Evolutionary conservation across 1,139 yeast genomes (phyloP), one percentile per base, ranked within the genome.

Genomic region (Hemisphaericaspora xylofermentans): DNA sequence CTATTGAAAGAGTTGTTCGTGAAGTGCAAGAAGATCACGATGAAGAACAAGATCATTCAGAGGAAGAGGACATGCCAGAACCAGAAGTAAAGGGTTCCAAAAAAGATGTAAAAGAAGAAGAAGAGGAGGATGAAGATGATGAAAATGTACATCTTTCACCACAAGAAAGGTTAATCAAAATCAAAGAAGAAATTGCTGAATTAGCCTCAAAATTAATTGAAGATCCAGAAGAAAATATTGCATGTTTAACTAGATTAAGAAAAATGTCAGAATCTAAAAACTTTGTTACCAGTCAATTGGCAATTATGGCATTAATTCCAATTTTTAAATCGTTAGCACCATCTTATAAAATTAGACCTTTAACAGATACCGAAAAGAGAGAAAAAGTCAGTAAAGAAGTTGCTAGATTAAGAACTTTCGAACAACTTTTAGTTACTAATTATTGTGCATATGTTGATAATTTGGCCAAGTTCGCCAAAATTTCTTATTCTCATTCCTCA

Each of bases 241-340:
- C 76, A 5, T 74, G 82, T 38, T 68, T 93, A 19, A 75, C 86
- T 3, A 78, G 91, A 54, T 68, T 93, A 40, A 70, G 91, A 35
- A 84, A 79, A 48, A 81, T 88, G 84, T 73, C 88, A 1, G 76
- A 72, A 45, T 82, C 93, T 1, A 77, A 74, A 51, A 81, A 84
- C 52, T 71, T 82, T 34, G 82, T 80, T 42, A 82, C 88, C 6
- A 74, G 86, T 43, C 89, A 86, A 61, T 72, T 88, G 44, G 78
- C 96, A 0, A 67, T 88, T 43, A 68, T 89, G 52, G 83, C 98
- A 0, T 72, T 91, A 45, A 83, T 89, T 3, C 89, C 95, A 1
- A 87, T 88, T 4, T 88, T 88, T 71, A 88, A 87, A 56, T 78
- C 84, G 43, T 76, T 93, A 41, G 83, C 95, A 3, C 98, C 98